Conservation (phyloP, 2,329 filamentous ascomycete species). For the Cyphellophora attinorum region DNA sequence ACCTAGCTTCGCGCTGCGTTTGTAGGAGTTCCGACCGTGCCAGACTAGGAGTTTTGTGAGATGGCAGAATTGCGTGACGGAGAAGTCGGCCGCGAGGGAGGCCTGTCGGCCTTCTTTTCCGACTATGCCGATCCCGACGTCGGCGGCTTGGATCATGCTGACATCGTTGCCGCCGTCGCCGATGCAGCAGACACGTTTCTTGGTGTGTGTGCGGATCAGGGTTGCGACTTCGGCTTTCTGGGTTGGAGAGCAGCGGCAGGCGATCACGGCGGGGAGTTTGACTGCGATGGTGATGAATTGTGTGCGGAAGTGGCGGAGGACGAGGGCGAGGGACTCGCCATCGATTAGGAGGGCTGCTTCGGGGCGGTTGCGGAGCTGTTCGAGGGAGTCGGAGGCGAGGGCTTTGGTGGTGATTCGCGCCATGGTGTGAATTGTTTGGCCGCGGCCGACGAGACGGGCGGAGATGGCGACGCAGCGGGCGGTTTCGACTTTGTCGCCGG, state of each 20-base stretch:
- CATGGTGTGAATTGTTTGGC: slow-evolving; percentile 93
- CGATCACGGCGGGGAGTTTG: slow-evolving; percentile 79
- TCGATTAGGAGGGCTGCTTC: slow-evolving; percentile 90
- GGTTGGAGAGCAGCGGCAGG: slow-evolving; percentile 90
- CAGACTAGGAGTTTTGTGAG: slow-evolving; percentile 95
- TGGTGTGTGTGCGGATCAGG: slow-evolving; percentile 82
- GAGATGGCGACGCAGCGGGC: slow-evolving; percentile 92
- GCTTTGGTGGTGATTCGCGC: slow-evolving; percentile 75
- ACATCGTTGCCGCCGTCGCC: slow-evolving; percentile 98
- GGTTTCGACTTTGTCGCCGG: slow-evolving; percentile 96
- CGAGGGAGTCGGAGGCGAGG: slow-evolving; percentile 75
- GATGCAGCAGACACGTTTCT: slow-evolving; percentile 94
- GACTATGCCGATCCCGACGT: slow-evolving; percentile 95
- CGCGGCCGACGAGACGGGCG: slow-evolving; percentile 83
- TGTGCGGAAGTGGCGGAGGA: slow-evolving; percentile 70
- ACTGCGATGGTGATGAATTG: slow-evolving; percentile 87
- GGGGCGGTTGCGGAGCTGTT: slow-evolving; percentile 74
- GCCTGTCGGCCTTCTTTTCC: slow-evolving; percentile 96
- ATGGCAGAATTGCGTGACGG: slow-evolving; percentile 89
- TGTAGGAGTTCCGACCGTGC: slow-evolving; percentile 97
- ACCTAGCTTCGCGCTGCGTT: slow-evolving; percentile 84
- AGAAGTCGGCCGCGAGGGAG: slow-evolving; percentile 90
- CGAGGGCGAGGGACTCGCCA: slow-evolving; percentile 76
- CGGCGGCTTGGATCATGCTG: slow-evolving; percentile 96
- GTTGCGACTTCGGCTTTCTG: slow-evolving; percentile 92